Evolutionary conservation across 1,284 basidiomycete genomes (phyloP).

Genomic region (Cryptococcus wingfieldii): DNA sequence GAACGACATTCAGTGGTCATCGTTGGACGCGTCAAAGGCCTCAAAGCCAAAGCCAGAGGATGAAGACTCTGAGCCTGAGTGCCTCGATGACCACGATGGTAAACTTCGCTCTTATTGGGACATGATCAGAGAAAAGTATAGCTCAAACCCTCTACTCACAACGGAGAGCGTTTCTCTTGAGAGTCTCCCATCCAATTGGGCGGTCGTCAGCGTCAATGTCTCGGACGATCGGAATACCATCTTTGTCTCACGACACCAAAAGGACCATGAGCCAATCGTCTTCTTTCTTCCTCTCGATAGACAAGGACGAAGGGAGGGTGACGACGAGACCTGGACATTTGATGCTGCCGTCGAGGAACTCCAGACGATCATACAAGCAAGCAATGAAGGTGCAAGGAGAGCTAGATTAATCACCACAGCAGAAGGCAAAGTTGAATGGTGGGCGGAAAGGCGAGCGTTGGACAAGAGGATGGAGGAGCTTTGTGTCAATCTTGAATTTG

Average conservation of each 20-base stretch:
- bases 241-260: conserved; percentile 70
- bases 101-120: conserved; percentile 61
- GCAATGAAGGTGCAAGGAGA: conserved; percentile 69
- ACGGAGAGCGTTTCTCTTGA: conserved; percentile 46
- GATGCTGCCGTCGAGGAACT: conserved; percentile 71
- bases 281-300: conserved; percentile 80
- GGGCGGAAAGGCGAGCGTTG: conserved; percentile 70
- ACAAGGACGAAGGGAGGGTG: conserved; percentile 71
- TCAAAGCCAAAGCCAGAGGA: neutral
- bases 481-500: conserved; percentile 81
- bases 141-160: conserved; percentile 32
- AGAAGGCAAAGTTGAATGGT: conserved; percentile 64
- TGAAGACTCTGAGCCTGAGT: conserved; percentile 29
- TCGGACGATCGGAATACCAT: conserved; percentile 77
- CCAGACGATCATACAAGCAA: conserved; percentile 68
- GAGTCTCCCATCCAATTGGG: conserved; percentile 74
- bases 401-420: conserved; percentile 59
- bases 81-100: conserved; percentile 46
- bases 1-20: conserved; percentile 68
- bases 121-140: conserved; percentile 56
- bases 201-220: conserved; percentile 75
- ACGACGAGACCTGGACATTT: conserved; percentile 68
- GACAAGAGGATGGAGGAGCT: conserved; percentile 73
- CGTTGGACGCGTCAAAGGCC: conserved; percentile 40
- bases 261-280: conserved; percentile 62